A percentile compares a stretch with the other conserved stretches of the same genome.
phyloP scores from a whole-genome alignment of 345 rosid genomes.

The Pugionium cornutum region DNA sequence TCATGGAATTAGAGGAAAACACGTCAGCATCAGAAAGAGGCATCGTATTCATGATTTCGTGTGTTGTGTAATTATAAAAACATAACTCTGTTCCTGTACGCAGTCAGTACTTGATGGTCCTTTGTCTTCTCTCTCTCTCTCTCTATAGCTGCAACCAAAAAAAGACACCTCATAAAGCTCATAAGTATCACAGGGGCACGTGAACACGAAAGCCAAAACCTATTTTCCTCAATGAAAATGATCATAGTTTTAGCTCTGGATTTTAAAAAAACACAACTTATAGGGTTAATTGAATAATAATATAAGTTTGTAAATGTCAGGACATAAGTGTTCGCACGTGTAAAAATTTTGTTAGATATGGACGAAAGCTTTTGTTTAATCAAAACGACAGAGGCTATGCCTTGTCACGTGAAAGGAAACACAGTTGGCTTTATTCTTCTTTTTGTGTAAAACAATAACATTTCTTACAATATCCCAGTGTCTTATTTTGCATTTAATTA shows the following conservation, averaged over 20 bases:
- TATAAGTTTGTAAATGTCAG: constrained; percentile 26
- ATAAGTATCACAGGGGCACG: constrained; percentile 25
- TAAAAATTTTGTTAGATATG: constrained; percentile 31
- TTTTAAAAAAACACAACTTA: neutral
- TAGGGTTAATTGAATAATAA: neutral
- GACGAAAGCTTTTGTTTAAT: constrained; percentile 36
- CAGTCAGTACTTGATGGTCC: constrained; percentile 37
- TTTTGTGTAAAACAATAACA: too few relatives aligned
- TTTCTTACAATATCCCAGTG: too few relatives aligned
- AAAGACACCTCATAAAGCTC: constrained; percentile 38
- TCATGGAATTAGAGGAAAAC: constrained; percentile 16
- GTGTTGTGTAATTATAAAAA: constrained; percentile 9
- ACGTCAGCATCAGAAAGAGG: constrained; percentile 20
- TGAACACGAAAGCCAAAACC: constrained; percentile 34
- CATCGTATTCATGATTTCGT: constrained; percentile 31
- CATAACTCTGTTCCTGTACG: constrained; percentile 23
- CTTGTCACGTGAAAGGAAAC: constrained; percentile 46
- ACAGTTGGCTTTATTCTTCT: neutral
- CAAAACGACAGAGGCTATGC: constrained; percentile 34
- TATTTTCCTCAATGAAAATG: constrained; percentile 2
- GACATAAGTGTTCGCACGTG: constrained; percentile 41
- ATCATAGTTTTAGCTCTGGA: constrained; percentile 19
- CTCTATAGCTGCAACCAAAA: constrained; percentile 14
- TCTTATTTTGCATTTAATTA: too few relatives aligned
- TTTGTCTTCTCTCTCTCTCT: constrained; percentile 25